Evolutionary conservation across 306 rosid species (phyloP).

Genomic region (Prunus padus): DNA sequence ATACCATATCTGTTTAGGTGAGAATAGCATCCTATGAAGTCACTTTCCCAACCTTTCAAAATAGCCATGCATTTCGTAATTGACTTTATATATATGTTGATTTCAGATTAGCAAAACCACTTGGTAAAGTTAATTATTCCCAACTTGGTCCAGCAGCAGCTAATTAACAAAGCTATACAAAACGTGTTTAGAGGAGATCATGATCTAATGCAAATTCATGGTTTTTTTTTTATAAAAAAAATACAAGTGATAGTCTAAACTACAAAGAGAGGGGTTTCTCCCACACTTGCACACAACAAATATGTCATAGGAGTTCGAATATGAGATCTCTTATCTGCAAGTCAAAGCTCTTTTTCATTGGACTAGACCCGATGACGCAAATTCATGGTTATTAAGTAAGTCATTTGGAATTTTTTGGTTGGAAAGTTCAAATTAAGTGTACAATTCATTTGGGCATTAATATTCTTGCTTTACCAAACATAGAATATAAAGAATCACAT

Average conservation of each 20-base stretch:
- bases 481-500: not conserved
- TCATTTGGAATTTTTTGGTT: too few relatives aligned
- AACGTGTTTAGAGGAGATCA: not conserved
- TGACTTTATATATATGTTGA: not conserved
- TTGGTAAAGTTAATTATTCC: conserved; percentile 4
- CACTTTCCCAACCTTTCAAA: conserved; percentile 4
- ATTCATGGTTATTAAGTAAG: too few relatives aligned
- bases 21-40: not conserved
- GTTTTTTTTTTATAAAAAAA: too few relatives aligned
- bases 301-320: accelerated
- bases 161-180: not conserved
- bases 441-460: not conserved
- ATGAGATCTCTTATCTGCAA: accelerated
- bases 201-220: not conserved
- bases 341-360: accelerated
- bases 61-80: not conserved
- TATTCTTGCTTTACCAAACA: not conserved
- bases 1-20: not conserved
- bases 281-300: too few relatives aligned
- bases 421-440: not conserved
- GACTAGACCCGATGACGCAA: accelerated
- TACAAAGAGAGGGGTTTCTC: too few relatives aligned
- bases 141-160: not conserved
- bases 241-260: too few relatives aligned
- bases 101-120: not conserved